Percentiles rank a stretch among this genome's conserved stretches.
These are phyloP conservation scores for Fraxinus cuspidata DNA, from an alignment of 257 asterid genomes.

Conservation along the genomic window DNA sequence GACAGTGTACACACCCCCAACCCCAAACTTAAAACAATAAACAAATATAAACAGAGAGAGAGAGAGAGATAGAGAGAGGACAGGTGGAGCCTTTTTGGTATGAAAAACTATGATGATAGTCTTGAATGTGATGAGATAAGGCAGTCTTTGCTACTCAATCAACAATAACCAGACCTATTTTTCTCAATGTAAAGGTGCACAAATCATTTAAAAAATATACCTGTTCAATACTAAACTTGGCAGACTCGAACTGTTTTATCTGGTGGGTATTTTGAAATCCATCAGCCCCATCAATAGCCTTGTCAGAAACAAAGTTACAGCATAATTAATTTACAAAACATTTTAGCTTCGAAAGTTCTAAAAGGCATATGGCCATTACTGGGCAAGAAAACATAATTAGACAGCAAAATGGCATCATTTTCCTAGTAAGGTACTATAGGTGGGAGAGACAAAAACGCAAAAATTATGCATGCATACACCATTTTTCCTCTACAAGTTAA, in stretches of 20 bases:
- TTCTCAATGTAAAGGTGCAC: constrained; percentile 10
- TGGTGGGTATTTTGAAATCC: constrained; percentile 95
- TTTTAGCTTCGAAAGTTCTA: constrained; percentile 1
- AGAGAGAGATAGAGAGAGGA: constrained; percentile 16
- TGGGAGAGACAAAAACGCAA: neutral
- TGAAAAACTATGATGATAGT: neutral
- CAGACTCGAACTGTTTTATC: constrained; percentile 76
- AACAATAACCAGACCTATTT: neutral
- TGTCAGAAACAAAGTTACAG: constrained; percentile 29
- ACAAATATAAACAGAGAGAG: neutral
- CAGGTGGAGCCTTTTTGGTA: neutral
- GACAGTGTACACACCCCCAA: constrained; percentile 8
- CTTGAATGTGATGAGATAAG: neutral
- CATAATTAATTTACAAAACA: constrained; percentile 17
- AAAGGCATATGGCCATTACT: neutral
- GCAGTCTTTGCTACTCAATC: neutral
- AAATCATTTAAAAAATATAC: constrained; percentile 36
- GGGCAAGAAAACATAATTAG: neutral
- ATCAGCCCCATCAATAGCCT: constrained; percentile 94
- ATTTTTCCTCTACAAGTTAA: neutral
- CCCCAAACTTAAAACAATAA: neutral
- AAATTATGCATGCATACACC: neutral
- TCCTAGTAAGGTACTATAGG: neutral
- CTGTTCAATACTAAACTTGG: constrained; percentile 91
- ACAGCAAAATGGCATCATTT: constrained; percentile 9